Conservation (phyloP, 106 monocot species). For the Xerophyta viscosa region DNA sequence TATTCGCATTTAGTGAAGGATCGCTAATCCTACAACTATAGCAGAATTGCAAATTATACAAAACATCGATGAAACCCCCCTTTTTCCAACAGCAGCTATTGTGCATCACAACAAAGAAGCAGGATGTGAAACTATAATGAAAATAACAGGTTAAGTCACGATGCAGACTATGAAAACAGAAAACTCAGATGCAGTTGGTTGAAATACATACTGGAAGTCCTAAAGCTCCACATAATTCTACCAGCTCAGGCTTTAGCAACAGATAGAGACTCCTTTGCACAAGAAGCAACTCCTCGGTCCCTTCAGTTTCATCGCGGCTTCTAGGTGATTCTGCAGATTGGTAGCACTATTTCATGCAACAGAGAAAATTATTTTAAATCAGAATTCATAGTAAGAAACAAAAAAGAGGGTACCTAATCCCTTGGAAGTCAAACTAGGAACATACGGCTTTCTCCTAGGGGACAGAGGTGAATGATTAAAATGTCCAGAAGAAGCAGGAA, state of each 20-base stretch:
- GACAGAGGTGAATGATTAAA: background rate
- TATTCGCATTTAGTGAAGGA: too few species aligned
- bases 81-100: too few species aligned
- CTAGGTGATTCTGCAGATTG: conserved; percentile 17
- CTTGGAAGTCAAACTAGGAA: too few species aligned
- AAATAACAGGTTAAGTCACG: too few species aligned
- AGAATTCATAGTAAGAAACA: background rate
- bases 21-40: too few species aligned
- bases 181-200: background rate
- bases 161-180: background rate
- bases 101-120: too few species aligned
- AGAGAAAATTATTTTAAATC: conserved; percentile 1
- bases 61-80: too few species aligned
- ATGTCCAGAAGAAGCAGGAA: too few species aligned
- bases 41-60: too few species aligned
- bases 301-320: conserved; percentile 26
- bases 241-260: conserved; percentile 57
- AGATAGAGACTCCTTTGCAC: conserved; percentile 40
- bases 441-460: too few species aligned
- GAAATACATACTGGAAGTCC: conserved; percentile 47
- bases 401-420: background rate
- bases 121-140: too few species aligned
- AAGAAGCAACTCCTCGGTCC: conserved; percentile 15
- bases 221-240: conserved; percentile 45
- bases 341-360: background rate